A percentile compares a stretch with the other conserved stretches of the same genome.
Evolutionary conservation across 768 basidiomycete species (phyloP).

Genomic region (Phallus indusiatus): DNA sequence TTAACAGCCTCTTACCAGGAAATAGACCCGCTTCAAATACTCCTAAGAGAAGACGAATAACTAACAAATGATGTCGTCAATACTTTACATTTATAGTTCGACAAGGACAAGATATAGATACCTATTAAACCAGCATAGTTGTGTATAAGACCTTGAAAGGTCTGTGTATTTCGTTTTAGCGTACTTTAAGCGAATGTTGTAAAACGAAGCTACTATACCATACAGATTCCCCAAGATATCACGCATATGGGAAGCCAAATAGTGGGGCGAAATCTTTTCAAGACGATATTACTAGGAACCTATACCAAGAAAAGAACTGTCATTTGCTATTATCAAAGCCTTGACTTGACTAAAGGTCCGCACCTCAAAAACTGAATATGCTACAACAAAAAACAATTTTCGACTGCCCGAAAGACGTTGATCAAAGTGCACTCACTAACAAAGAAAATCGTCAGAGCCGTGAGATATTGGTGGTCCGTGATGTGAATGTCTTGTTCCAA

Average conservation of each 20-base stretch:
- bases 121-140: constrained; percentile 56
- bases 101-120: constrained; percentile 19
- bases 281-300: constrained; percentile 55
- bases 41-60: constrained; percentile 35
- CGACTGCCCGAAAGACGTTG: background rate
- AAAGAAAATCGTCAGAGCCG: constrained; percentile 68
- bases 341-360: background rate
- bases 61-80: background rate
- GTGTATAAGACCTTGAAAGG: constrained; percentile 51
- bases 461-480: constrained; percentile 53
- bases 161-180: constrained; percentile 26
- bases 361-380: constrained; percentile 55
- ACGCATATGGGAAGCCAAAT: constrained; percentile 47
- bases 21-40: constrained; percentile 44
- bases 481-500: constrained; percentile 49
- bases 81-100: background rate
- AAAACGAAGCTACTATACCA: constrained; percentile 20
- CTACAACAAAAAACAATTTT: background rate
- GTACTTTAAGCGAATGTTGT: background rate
- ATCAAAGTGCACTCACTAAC: constrained; percentile 35
- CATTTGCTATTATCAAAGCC: background rate
- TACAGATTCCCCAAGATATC: constrained; percentile 31
- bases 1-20: constrained; percentile 49
- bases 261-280: constrained; percentile 53
- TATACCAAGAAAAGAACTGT: constrained; percentile 18